phyloP scores from a whole-genome alignment of 495 filamentous ascomycete genomes.

The Rusavskia elegans region DNA sequence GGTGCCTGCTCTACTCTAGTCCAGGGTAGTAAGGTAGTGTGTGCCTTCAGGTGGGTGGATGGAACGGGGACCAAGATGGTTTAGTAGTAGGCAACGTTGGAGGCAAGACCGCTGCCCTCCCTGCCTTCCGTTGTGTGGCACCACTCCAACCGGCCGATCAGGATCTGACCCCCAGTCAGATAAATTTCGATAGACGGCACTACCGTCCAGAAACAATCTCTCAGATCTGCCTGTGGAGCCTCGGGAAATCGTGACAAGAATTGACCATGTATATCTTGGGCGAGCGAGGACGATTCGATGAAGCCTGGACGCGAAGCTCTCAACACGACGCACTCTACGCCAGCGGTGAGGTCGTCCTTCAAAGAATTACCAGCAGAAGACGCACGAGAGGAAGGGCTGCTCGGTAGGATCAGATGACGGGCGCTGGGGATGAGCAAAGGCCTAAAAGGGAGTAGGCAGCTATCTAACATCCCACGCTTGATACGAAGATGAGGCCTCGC shows the following conservation, averaged over 20 bases:
- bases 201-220: neutral
- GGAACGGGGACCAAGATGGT: constrained; percentile 1
- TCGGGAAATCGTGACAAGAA: neutral
- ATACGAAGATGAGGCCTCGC: neutral
- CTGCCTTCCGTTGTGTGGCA: neutral
- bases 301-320: neutral
- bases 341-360: too few relatives aligned
- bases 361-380: too few relatives aligned
- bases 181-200: neutral
- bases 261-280: too few relatives aligned
- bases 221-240: neutral
- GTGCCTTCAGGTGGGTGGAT: neutral
- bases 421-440: neutral
- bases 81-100: neutral
- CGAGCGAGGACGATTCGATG: too few relatives aligned
- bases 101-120: neutral
- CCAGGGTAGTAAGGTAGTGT: neutral
- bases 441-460: neutral
- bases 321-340: neutral
- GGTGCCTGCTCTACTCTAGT: constrained; percentile 1
- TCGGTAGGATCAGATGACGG: neutral
- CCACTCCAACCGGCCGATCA: neutral
- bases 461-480: neutral
- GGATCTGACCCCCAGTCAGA: neutral
- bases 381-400: neutral